Evolutionary conservation across 192 early-diverging fungal genomes (phyloP).

Genomic region (Chytriomyces sp.): DNA sequence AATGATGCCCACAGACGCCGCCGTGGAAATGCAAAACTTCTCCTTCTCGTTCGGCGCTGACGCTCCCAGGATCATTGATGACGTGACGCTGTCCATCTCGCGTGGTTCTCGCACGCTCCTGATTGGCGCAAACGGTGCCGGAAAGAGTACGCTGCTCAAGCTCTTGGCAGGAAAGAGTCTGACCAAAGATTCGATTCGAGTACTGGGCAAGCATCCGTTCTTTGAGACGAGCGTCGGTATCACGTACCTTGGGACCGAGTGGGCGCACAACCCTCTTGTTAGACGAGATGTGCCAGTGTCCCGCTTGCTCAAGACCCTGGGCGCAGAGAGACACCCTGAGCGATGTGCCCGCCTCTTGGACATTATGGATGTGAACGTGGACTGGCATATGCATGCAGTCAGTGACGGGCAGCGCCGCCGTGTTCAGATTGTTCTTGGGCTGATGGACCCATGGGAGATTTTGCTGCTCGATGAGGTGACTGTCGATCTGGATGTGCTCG

Average conservation of each 20-base stretch:
- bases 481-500: constrained; percentile 79
- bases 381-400: constrained; percentile 58
- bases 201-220: constrained; percentile 72
- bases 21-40: constrained; percentile 59
- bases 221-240: constrained; percentile 57
- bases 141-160: constrained; percentile 72
- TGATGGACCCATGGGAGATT: constrained; percentile 70
- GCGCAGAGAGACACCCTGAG: constrained; percentile 65
- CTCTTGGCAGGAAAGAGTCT: constrained; percentile 77
- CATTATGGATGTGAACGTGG: constrained; percentile 60
- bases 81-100: constrained; percentile 57
- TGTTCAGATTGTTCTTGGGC: constrained; percentile 78
- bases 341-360: constrained; percentile 63
- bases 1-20: constrained; percentile 28
- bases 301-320: constrained; percentile 67
- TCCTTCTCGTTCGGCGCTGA: constrained; percentile 59
- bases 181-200: constrained; percentile 56
- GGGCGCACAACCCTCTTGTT: constrained; percentile 76
- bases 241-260: constrained; percentile 82
- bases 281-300: constrained; percentile 70
- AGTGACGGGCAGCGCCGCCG: constrained; percentile 70
- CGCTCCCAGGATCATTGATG: constrained; percentile 52
- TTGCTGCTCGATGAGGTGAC: constrained; percentile 81
- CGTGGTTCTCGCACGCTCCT: constrained; percentile 68
- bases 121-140: constrained; percentile 75